Percentiles rank a stretch among this genome's conserved stretches.
Evolutionary conservation across 768 basidiomycete species (phyloP).

Genomic region (Rhizopogon roseolus): DNA sequence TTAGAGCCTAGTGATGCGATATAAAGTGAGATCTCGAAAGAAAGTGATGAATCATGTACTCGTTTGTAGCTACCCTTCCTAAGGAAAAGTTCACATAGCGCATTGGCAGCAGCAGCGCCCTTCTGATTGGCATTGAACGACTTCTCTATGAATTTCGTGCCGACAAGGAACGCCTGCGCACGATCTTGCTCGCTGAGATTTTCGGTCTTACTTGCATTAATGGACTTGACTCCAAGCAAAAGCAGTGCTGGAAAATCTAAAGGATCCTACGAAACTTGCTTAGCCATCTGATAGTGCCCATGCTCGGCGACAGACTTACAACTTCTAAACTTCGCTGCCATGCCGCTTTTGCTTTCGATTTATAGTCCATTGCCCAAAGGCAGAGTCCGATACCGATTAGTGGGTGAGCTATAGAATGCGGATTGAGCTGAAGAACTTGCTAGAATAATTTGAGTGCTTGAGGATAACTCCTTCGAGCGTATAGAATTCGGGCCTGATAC

Average conservation of each 20-base stretch:
- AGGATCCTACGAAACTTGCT: constrained; percentile 51
- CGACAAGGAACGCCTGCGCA: too few relatives aligned
- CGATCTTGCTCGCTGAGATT: too few relatives aligned
- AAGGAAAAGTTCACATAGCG: too few relatives aligned
- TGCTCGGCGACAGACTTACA: constrained; percentile 39
- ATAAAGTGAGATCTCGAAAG: not conserved
- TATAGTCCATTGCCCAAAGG: constrained; percentile 85
- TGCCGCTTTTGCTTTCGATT: constrained; percentile 75
- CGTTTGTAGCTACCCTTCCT: constrained; percentile 53
- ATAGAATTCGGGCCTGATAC: constrained; percentile 75
- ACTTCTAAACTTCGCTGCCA: constrained; percentile 90
- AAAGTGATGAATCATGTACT: constrained; percentile 32
- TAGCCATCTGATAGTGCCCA: not conserved
- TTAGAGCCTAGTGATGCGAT: constrained; percentile 56
- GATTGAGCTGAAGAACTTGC: constrained; percentile 71
- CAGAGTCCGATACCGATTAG: constrained; percentile 95
- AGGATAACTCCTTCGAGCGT: constrained; percentile 70
- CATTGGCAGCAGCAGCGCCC: too few relatives aligned
- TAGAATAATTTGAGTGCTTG: constrained; percentile 86
- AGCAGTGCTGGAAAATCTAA: constrained; percentile 75
- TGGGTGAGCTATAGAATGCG: constrained; percentile 83
- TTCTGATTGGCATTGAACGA: too few relatives aligned
- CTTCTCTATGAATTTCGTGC: too few relatives aligned
- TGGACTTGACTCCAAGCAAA: constrained; percentile 80
- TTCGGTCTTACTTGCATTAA: constrained; percentile 83